Evolutionary conservation across 2,329 filamentous ascomycete genomes (phyloP), one percentile per base, ranked within the genome.

Genomic region (Pestalotiopsis sp.): DNA sequence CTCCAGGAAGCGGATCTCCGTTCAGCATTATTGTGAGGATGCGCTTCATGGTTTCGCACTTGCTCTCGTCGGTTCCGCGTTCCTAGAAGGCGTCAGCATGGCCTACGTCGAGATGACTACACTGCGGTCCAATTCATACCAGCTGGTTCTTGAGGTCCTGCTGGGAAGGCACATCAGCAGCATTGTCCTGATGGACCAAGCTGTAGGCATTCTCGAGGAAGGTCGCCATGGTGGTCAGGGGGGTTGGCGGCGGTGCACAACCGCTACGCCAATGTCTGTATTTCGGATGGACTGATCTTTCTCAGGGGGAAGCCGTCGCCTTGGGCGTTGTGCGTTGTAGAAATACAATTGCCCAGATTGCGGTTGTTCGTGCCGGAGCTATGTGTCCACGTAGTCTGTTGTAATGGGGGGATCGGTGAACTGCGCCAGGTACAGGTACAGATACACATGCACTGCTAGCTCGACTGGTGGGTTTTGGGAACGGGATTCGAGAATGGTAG

Each of bases 21-120:
- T 98, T 98, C 78, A 99, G 90, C 96, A 99, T 98, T 79, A 98
- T 90, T 72, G 94, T 97, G 79, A 98, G 85, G 80, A 99, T 94
- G 84, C 91, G 92, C 90, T 96, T 97, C 94, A 97, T 97, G 70
- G 94, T 97, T 74, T 97, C 94, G 81, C 95, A 87, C 86, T 98
- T 98, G 78, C 89, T 91, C 82, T 97, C 94, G 81, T 97, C 95
- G 71, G 89, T 95, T 75, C 94, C 94, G 85, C 97, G 97, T 84
- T 98, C 95, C 59, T 62, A 39, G 17, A 13, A 12, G 23, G 20
- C 57, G 17, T 59, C 57, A 62, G 59, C 59, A 23, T 39, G 59
- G 20, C 2, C 13, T 39, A 7, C 9, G 31, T 20, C 5, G 14
- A 27, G 4, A 59, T 20, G 2, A 11, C 6, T 36, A 20, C 1